Conservation (phyloP, 1,284 basidiomycete genomes). For the Porodaedalea pini region DNA sequence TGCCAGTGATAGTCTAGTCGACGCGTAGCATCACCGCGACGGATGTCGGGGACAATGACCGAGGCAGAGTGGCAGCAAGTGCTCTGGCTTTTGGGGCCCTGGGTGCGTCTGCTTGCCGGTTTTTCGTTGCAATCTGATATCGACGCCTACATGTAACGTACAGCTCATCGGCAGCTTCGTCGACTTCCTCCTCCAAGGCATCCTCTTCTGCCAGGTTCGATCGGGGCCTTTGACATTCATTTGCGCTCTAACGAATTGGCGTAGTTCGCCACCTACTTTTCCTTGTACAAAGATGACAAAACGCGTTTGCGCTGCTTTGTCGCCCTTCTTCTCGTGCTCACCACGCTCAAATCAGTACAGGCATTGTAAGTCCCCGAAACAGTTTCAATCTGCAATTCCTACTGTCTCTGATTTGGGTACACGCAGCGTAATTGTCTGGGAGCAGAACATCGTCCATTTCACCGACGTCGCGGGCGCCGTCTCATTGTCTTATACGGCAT, state of each 20-base stretch:
- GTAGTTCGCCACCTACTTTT: conserved; percentile 32
- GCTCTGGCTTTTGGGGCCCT: conserved; percentile 29
- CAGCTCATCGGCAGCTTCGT: conserved; percentile 32
- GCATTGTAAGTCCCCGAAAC: conserved; percentile 27
- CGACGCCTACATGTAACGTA: neutral
- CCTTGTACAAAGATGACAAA: conserved; percentile 29
- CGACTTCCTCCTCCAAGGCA: conserved; percentile 33
- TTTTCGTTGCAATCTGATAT: neutral
- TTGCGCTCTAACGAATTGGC: neutral
- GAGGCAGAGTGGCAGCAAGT: conserved; percentile 25
- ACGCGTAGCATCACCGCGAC: no score
- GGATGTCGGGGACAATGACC: neutral
- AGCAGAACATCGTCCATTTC: conserved; percentile 30
- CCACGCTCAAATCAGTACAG: conserved; percentile 32
- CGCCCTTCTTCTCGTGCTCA: conserved; percentile 27
- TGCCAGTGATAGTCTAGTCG: neutral
- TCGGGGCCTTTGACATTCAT: neutral
- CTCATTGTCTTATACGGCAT: conserved; percentile 30
- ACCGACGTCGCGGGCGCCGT: conserved; percentile 32
- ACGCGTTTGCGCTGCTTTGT: conserved; percentile 27
- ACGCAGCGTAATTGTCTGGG: conserved; percentile 32
- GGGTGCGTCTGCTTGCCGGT: conserved; percentile 23
- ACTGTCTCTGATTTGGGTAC: neutral
- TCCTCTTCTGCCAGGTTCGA: conserved; percentile 32
- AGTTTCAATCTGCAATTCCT: neutral